Evolutionary conservation across 2,329 filamentous ascomycete genomes (phyloP).

Genomic region (Waltergamsia citrina): DNA sequence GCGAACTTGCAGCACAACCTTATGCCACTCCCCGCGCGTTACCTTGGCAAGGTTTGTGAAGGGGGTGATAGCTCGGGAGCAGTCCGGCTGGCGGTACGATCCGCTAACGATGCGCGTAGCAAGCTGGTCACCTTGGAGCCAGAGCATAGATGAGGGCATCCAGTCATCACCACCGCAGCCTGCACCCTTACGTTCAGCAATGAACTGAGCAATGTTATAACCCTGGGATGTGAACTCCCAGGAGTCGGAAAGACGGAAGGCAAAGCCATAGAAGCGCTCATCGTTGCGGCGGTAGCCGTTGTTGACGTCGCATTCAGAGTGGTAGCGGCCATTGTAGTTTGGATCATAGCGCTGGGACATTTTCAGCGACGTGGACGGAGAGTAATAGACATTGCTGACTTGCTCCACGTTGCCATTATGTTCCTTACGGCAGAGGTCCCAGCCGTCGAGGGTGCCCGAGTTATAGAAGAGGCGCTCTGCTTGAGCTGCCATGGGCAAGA

Average conservation of each 20-base stretch:
- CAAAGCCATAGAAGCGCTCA: conserved; percentile 38
- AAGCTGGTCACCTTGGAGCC: conserved; percentile 31
- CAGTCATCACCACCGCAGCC: conserved; percentile 31
- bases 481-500: conserved; percentile 12
- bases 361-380: conserved; percentile 28
- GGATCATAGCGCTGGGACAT: conserved; percentile 33
- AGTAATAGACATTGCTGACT: conserved; percentile 28
- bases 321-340: conserved; percentile 32
- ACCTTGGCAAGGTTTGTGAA: conserved; percentile 24
- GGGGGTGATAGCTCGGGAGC: conserved; percentile 10
- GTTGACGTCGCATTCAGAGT: conserved; percentile 34
- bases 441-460: conserved; percentile 28
- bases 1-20: conserved; percentile 30
- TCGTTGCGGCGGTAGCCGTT: conserved; percentile 34
- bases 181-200: conserved; percentile 33
- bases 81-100: conserved; percentile 14
- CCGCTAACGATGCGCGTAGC: conserved; percentile 24
- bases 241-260: conserved; percentile 33
- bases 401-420: conserved; percentile 29
- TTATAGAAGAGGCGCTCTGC: conserved; percentile 31
- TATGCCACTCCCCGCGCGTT: conserved; percentile 33
- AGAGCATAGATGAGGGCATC: conserved; percentile 40
- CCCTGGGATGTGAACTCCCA: conserved; percentile 35
- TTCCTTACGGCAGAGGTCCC: conserved; percentile 27
- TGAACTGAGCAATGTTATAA: conserved; percentile 42